These are phyloP conservation scores for Arachis monticola DNA, from an alignment of 331 rosid genomes.

Conservation along the genomic window DNA sequence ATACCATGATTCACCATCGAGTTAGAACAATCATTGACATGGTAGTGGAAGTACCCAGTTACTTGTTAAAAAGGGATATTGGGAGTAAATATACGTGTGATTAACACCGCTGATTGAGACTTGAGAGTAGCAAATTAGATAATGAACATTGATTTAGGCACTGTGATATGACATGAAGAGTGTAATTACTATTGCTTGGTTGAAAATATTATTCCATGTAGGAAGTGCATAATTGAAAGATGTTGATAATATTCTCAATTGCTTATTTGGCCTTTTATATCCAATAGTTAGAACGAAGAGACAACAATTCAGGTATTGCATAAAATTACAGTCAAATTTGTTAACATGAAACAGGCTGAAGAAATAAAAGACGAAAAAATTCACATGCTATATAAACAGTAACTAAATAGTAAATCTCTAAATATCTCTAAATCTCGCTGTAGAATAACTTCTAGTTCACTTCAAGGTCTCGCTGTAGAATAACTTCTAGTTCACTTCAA, in stretches of 20 bases:
- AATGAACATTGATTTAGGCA: background rate
- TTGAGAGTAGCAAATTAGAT: slow-evolving; percentile 15
- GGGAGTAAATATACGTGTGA: slow-evolving; percentile 38
- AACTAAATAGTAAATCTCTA: too few species aligned
- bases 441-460: too few species aligned
- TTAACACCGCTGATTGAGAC: slow-evolving; percentile 17
- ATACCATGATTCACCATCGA: background rate
- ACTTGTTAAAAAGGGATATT: slow-evolving; percentile 1
- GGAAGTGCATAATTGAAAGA: slow-evolving; percentile 3
- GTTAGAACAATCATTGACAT: background rate
- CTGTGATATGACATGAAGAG: too few species aligned
- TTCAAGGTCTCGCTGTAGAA: too few species aligned
- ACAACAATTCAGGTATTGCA: background rate
- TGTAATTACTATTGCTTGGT: background rate
- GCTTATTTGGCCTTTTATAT: slow-evolving; percentile 11
- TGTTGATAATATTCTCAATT: slow-evolving; percentile 16
- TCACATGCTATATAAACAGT: too few species aligned
- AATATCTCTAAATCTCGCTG: too few species aligned
- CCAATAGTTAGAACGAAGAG: too few species aligned
- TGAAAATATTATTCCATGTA: background rate
- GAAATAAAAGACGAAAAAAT: too few species aligned
- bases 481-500: too few species aligned
- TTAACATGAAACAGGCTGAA: background rate
- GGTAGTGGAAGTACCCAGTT: background rate
- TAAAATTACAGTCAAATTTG: background rate